Conservation (phyloP, 495 filamentous ascomycete genomes). For the Penicillium waksmanii region DNA sequence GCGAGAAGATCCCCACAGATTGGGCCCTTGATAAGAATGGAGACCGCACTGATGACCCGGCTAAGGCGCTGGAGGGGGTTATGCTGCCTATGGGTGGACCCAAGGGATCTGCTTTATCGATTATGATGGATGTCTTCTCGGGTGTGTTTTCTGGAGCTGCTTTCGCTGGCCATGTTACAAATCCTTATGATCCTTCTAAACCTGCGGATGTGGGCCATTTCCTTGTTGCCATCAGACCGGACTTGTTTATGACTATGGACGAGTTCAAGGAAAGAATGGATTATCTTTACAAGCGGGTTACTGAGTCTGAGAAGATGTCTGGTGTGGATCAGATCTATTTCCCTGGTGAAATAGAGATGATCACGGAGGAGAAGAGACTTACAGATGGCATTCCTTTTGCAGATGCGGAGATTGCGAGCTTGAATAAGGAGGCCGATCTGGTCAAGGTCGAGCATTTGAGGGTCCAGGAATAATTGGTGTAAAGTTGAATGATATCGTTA, state of each 20-base stretch:
- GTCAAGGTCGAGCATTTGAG: conserved; percentile 48
- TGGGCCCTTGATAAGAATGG: conserved; percentile 79
- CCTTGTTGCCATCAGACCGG: conserved; percentile 73
- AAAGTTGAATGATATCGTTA: neutral
- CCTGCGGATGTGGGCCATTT: conserved; percentile 78
- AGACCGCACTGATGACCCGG: conserved; percentile 67
- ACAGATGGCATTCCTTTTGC: conserved; percentile 67
- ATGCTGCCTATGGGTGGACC: conserved; percentile 84
- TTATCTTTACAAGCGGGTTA: conserved; percentile 66
- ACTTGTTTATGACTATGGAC: conserved; percentile 71
- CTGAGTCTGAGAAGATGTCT: conserved; percentile 64
- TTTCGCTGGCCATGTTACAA: conserved; percentile 72
- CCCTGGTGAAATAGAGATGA: conserved; percentile 75
- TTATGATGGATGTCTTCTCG: conserved; percentile 88
- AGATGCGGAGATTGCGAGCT: conserved; percentile 62
- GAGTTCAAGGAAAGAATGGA: conserved; percentile 74
- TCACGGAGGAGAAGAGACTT: conserved; percentile 58
- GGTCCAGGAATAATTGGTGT: conserved; percentile 1
- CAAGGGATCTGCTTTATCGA: conserved; percentile 69
- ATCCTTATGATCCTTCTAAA: conserved; percentile 70
- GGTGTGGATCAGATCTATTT: conserved; percentile 80
- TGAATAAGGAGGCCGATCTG: conserved; percentile 68
- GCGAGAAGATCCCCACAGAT: conserved; percentile 72
- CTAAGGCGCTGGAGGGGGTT: conserved; percentile 64
- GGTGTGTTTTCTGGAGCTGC: conserved; percentile 72